phyloP scores from a whole-genome alignment of 441 rosid species.

The Syzygium malaccense region DNA sequence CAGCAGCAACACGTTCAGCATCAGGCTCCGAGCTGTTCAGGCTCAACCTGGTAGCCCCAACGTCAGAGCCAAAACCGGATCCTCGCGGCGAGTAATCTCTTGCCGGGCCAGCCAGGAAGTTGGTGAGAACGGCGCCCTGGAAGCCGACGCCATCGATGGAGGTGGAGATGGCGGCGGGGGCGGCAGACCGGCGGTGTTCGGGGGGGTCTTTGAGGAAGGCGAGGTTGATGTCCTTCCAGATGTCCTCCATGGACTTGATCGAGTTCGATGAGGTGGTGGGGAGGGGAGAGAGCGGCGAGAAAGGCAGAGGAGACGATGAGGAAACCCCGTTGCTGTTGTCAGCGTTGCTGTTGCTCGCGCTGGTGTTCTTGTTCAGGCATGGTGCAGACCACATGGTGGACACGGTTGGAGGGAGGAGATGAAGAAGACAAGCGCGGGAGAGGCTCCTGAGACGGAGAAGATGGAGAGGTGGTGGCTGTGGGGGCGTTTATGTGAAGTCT shows the following conservation, averaged over 20 bases:
- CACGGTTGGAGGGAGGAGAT: neutral
- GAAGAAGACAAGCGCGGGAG: neutral
- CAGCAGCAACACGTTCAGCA: conserved; percentile 5
- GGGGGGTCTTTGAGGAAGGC: conserved; percentile 19
- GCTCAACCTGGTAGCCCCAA: conserved; percentile 27
- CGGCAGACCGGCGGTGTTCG: neutral
- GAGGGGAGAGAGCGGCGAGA: conserved; percentile 6
- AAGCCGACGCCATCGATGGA: neutral
- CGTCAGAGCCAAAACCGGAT: neutral
- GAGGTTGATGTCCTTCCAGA: conserved; percentile 37
- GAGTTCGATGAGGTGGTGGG: neutral
- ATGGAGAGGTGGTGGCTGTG: no score
- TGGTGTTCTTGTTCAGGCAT: neutral
- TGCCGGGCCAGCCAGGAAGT: conserved; percentile 44
- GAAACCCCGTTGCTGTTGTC: neutral
- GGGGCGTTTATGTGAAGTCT: no score
- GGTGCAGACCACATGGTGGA: conserved; percentile 3
- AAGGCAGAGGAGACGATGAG: conserved; percentile 1
- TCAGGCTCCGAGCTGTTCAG: conserved; percentile 24
- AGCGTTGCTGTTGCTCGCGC: neutral
- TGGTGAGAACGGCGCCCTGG: conserved; percentile 20
- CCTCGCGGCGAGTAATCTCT: neutral
- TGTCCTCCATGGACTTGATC: conserved; percentile 36
- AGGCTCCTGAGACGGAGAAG: neutral
- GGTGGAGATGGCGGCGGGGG: neutral